Base-by-base conservation (phyloP, 306 rosid species). In the Heteromeles arbutifolia region DNA sequence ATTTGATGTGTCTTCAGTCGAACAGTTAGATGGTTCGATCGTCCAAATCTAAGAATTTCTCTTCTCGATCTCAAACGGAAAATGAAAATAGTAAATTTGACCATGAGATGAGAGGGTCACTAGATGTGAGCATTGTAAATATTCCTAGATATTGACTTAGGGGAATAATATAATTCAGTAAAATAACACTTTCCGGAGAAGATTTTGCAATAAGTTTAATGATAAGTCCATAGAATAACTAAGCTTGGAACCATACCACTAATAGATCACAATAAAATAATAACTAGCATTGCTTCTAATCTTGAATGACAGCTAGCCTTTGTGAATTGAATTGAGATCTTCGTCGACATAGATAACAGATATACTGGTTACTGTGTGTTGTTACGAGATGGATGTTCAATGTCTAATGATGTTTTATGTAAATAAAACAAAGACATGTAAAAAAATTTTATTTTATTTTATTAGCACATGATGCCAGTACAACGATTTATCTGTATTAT, bases 281-380 rank as follows among this genome's bases (percentile, higher is more conserved):
- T 54, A 44, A 28, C 67, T 9, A 8, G 19, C 12, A 44, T 26
- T 73, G 73, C 72, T 56, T 62, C 21, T 22, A 52, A 65, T 3
- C 65, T 63, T 9, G 75, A 77, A 69, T 74, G 81, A 77, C 82
- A 73, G 82, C 64, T 77, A 9, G 67, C 34, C 50, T 48, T 11
- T n/a, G 21, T 5, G 8, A 17, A 15, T 56, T 52, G 21, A 50
- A 15, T n/a, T 52, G 68, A 52, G 70, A 80, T 67, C 54, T 65
- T 32, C n/a, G 37, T 22, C 74, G 65, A 50, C 79, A 72, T 65
- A 56, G 69, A 76, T 41, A 71, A 32, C 61, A 56, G 75, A 83
- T 74, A 62, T 57, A 69, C 37, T 4, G 31, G 41, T 0, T 7
- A 7, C 41, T 2, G 41, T 0, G 41, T 37, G 41, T 37, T 7